A percentile compares a stretch with the other conserved stretches of the same genome.
These are phyloP conservation scores for Larix kaempferi DNA, from an alignment of 75 land plant species.

Conservation along the genomic window DNA sequence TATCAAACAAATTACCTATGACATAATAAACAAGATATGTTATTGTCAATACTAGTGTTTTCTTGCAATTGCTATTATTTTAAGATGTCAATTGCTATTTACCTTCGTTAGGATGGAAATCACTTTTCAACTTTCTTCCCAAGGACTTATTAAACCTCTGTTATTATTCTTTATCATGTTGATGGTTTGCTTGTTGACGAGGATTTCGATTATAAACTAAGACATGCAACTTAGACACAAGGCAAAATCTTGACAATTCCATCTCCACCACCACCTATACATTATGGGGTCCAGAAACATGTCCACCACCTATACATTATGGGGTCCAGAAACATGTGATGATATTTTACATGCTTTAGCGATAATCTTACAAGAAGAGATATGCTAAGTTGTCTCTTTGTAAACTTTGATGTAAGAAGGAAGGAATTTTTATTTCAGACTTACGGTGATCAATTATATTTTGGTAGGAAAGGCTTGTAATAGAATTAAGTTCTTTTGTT, in stretches of 20 bases:
- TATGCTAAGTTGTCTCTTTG: neutral
- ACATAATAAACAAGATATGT: no score
- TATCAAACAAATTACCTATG: no score
- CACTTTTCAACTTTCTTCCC: no score
- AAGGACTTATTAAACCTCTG: no score
- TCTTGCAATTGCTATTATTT: no score
- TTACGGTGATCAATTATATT: neutral
- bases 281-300: no score
- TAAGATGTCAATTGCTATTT: no score
- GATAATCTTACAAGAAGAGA: neutral
- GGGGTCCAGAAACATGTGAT: neutral
- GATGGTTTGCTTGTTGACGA: no score
- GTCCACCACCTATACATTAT: neutral
- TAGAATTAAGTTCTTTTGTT: conserved; percentile 3
- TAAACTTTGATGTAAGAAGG: neutral
- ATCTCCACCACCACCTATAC: neutral
- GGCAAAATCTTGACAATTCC: neutral
- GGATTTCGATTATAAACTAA: no score
- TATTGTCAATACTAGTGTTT: no score
- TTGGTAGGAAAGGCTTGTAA: neutral
- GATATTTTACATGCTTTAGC: neutral
- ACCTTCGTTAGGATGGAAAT: no score
- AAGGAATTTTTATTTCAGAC: neutral
- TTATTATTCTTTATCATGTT: no score
- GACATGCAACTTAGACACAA: neutral